phyloP scores from a whole-genome alignment of 129 eudicot genomes.

The Erigeron canadensis region DNA sequence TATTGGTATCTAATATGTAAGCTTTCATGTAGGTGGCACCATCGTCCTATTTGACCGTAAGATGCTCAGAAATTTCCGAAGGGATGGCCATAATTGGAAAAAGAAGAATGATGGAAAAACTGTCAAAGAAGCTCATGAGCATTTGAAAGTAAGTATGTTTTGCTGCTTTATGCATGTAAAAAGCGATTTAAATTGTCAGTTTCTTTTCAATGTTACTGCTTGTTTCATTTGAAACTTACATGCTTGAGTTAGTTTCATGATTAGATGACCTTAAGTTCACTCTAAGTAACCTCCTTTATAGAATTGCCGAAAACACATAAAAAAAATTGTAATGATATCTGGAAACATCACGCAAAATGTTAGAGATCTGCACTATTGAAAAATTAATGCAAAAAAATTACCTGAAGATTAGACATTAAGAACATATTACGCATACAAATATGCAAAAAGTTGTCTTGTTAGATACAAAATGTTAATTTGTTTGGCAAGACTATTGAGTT shows the following conservation, averaged over 20 bases:
- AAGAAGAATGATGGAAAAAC: constrained; percentile 97
- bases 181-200: not conserved
- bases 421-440: no score
- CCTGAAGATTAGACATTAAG: no score
- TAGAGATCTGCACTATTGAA: no score
- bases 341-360: not conserved
- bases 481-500: no score
- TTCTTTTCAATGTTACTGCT: not conserved
- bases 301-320: not conserved
- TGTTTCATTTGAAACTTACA: not conserved
- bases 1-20: not conserved
- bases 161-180: not conserved
- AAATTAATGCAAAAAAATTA: no score
- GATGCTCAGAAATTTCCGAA: constrained; percentile 90
- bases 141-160: constrained; percentile 61
- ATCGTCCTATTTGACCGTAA: constrained; percentile 86
- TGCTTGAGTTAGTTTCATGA: not conserved
- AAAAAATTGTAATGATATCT: not conserved
- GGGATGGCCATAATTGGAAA: constrained; percentile 95
- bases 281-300: not conserved
- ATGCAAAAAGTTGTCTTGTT: no score
- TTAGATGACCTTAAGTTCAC: not conserved
- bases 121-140: constrained; percentile 98
- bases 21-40: constrained; percentile 61
- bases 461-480: no score